These are phyloP conservation scores for Simmondsia chinensis DNA, from an alignment of 148 eudicot genomes.

Conservation along the genomic window DNA sequence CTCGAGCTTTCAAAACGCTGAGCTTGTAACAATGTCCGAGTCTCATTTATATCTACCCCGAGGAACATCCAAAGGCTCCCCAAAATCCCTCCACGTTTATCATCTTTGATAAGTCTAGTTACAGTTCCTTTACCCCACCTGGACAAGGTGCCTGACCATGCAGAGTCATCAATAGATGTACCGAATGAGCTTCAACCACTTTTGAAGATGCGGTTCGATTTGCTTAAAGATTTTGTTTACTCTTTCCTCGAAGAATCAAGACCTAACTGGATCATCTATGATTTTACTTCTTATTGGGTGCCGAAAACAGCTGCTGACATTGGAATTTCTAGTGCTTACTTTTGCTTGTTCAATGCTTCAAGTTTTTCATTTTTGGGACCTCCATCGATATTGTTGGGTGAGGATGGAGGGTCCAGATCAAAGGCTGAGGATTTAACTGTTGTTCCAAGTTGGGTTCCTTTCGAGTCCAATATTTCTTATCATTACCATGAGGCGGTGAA, in stretches of 20 bases:
- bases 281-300: constrained; percentile 60
- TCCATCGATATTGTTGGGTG: constrained; percentile 16
- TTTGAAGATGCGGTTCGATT: constrained; percentile 45
- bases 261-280: constrained; percentile 62
- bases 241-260: constrained; percentile 19
- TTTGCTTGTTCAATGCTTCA: constrained; percentile 51
- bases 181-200: constrained; percentile 29
- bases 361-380: constrained; percentile 43
- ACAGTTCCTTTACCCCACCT: constrained; percentile 32
- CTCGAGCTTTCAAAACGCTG: constrained; percentile 39
- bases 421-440: constrained; percentile 26
- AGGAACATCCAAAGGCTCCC: constrained; percentile 42
- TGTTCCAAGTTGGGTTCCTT: constrained; percentile 46
- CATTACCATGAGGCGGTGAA: constrained; percentile 33
- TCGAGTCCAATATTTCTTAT: constrained; percentile 29
- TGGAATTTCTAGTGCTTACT: constrained; percentile 27
- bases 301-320: constrained; percentile 27
- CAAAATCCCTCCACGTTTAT: constrained; percentile 26
- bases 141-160: constrained; percentile 27
- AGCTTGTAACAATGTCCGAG: constrained; percentile 36
- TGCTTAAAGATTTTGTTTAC: constrained; percentile 14
- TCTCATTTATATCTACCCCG: constrained; percentile 58
- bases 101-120: constrained; percentile 20
- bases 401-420: constrained; percentile 3
- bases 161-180: constrained; percentile 69